A percentile compares a stretch with the other conserved stretches of the same genome.
Conservation (phyloP, 257 asterid species). For the Fraxinus anomala region DNA sequence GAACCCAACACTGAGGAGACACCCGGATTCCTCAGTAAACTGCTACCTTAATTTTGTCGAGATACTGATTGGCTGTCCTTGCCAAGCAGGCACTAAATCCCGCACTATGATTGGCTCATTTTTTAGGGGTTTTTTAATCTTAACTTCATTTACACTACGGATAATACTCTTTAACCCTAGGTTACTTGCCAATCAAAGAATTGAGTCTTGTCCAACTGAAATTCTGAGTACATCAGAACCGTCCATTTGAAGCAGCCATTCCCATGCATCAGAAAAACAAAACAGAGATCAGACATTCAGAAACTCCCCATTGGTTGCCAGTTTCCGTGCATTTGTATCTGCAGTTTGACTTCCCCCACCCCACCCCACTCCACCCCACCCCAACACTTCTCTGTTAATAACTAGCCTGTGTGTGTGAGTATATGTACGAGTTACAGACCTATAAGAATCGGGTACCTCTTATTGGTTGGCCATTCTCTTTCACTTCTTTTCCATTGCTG, state of each 20-base stretch:
- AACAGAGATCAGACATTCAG: constrained; percentile 34
- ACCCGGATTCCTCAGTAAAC: constrained; percentile 37
- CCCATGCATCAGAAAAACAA: constrained; percentile 26
- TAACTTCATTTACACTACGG: constrained; percentile 32
- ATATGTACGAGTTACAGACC: constrained; percentile 12
- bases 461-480: constrained; percentile 43
- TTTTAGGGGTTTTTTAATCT: constrained; percentile 29
- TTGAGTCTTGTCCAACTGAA: constrained; percentile 24
- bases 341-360: not conserved
- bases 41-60: constrained; percentile 89
- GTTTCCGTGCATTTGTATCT: constrained; percentile 21
- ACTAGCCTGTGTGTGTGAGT: constrained; percentile 16
- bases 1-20: constrained; percentile 26
- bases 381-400: not conserved
- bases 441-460: constrained; percentile 13
- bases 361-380: not conserved
- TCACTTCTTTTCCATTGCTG: constrained; percentile 41
- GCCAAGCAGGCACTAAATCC: constrained; percentile 55
- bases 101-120: constrained; percentile 50
- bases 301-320: constrained; percentile 58
- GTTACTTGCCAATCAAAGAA: constrained; percentile 21
- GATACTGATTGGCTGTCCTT: constrained; percentile 69
- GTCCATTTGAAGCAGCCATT: constrained; percentile 32
- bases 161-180: constrained; percentile 47
- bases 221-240: constrained; percentile 28